These are phyloP conservation scores for Didymella keratinophila DNA, from an alignment of 2,329 filamentous ascomycete species.

Conservation along the genomic window DNA sequence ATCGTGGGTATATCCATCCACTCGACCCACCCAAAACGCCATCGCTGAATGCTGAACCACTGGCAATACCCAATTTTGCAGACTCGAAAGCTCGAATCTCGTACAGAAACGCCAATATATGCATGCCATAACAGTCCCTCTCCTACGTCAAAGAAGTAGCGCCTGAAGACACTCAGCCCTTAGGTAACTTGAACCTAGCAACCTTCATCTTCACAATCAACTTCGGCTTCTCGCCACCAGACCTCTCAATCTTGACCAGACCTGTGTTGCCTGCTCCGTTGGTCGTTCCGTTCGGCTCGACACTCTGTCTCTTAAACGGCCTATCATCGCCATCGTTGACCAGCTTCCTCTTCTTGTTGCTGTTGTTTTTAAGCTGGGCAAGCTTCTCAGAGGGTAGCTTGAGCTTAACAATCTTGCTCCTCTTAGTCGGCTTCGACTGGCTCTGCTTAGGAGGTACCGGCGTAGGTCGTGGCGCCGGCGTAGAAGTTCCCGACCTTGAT, in stretches of 20 bases:
- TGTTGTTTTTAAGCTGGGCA: constrained; percentile 22
- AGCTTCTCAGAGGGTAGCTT: constrained; percentile 28
- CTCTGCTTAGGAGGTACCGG: constrained; percentile 9
- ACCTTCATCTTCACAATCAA: constrained; percentile 35
- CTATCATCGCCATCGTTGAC: constrained; percentile 27
- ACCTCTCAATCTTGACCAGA: constrained; percentile 31
- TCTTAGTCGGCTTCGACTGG: constrained; percentile 27
- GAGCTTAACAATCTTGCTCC: constrained; percentile 40
- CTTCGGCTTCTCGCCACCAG: constrained; percentile 24
- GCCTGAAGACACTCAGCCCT: background rate
- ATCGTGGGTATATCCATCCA: constrained; percentile 16
- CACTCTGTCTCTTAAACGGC: constrained; percentile 40
- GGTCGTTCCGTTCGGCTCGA: constrained; percentile 27
- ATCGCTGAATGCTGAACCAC: constrained; percentile 33
- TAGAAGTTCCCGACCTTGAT: constrained; percentile 12
- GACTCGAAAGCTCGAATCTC: constrained; percentile 5
- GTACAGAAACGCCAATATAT: constrained; percentile 15
- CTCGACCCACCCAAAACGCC: constrained; percentile 27
- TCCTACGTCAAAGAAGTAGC: background rate
- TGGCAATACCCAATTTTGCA: constrained; percentile 10
- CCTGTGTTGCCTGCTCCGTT: constrained; percentile 28
- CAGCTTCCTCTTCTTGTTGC: constrained; percentile 36
- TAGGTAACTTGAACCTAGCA: constrained; percentile 21
- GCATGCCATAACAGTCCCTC: background rate
- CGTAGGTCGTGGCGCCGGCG: constrained; percentile 22